Conservation (phyloP, 257 asterid genomes). For the Coffea eugenioides region DNA sequence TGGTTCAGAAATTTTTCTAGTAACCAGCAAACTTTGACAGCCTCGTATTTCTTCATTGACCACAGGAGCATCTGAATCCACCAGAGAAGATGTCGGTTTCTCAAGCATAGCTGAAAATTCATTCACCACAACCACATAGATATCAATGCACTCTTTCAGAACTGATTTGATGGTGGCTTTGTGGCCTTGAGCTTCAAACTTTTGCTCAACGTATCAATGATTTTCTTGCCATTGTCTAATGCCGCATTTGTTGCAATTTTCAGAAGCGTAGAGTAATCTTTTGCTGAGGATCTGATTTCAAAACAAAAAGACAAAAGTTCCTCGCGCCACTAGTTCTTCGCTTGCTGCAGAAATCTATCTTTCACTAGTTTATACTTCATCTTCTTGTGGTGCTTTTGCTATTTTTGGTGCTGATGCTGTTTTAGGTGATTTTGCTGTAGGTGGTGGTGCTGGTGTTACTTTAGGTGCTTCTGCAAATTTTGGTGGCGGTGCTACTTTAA, state of each 20-base stretch:
- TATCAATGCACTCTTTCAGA: conserved; percentile 11
- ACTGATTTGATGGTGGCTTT: not conserved
- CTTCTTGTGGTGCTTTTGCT: not conserved
- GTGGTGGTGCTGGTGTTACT: too few species aligned
- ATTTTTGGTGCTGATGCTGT: too few species aligned
- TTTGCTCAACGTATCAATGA: not conserved
- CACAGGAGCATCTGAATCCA: not conserved
- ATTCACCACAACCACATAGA: not conserved
- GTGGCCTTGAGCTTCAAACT: not conserved
- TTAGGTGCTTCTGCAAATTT: too few species aligned
- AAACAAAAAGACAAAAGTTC: conserved; percentile 9
- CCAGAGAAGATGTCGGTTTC: not conserved
- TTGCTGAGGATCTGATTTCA: conserved; percentile 13
- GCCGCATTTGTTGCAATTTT: conserved; percentile 10
- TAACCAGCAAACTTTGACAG: not conserved
- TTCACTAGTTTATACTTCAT: not conserved
- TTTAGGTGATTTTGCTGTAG: too few species aligned
- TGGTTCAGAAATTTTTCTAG: conserved; percentile 6
- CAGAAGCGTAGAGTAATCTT: not conserved
- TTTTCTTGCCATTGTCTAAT: conserved; percentile 9
- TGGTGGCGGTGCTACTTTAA: too few species aligned
- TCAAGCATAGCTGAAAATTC: not conserved
- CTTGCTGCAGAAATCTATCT: conserved; percentile 1
- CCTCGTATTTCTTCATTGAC: conserved; percentile 7
- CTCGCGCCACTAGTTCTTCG: conserved; percentile 13